These are phyloP conservation scores for Plantago major DNA, from an alignment of 257 asterid species.

Conservation along the genomic window DNA sequence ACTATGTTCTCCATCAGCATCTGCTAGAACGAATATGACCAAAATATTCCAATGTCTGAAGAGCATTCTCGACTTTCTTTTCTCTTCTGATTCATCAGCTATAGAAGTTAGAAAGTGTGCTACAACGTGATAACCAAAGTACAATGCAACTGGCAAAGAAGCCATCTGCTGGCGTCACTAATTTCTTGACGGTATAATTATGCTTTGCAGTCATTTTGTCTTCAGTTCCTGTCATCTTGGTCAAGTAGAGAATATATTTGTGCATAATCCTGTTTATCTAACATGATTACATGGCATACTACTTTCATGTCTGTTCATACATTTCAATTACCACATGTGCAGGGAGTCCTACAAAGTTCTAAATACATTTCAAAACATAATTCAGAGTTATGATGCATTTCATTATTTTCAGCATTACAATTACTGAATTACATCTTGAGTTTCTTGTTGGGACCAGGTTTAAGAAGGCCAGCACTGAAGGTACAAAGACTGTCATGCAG, in stretches of 20 bases:
- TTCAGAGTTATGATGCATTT: background rate
- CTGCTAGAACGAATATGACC: conserved; percentile 31
- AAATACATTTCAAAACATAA: background rate
- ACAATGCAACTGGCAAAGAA: conserved; percentile 48
- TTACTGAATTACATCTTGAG: background rate
- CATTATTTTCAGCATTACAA: background rate
- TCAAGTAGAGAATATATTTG: conserved; percentile 11
- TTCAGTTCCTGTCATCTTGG: conserved; percentile 3
- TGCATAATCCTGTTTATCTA: background rate
- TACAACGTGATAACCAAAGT: conserved; percentile 30
- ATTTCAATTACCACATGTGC: background rate
- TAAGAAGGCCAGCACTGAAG: conserved; percentile 43
- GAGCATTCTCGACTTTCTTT: conserved; percentile 26
- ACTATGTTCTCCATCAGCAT: conserved; percentile 25
- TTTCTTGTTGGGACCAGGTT: conserved; percentile 42
- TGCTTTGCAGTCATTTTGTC: conserved; percentile 11
- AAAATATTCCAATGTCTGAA: conserved; percentile 26
- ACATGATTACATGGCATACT: background rate
- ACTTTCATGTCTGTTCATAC: background rate
- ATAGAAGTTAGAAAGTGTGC: conserved; percentile 25
- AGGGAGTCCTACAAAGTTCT: too few species aligned
- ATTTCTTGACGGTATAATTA: conserved; percentile 69
- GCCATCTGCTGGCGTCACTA: conserved; percentile 36
- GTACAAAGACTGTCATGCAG: conserved; percentile 25
- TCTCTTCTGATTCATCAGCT: conserved; percentile 26